Conservation (phyloP, 345 rosid genomes). For the Melaleuca alternifolia region DNA sequence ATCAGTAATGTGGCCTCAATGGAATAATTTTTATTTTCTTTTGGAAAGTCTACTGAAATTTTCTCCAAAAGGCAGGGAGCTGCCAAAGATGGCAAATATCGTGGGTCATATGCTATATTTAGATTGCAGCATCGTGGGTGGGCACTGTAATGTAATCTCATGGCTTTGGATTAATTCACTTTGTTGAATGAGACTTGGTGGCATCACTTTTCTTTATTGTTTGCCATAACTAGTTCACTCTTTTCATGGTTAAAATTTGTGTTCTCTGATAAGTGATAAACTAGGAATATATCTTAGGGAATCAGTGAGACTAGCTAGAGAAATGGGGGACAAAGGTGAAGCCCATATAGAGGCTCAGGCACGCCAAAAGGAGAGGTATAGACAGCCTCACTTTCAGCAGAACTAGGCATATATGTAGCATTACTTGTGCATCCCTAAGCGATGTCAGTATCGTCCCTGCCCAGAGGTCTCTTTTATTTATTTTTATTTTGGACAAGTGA, state of each 20-base stretch:
- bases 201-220: background rate
- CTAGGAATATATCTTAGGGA: background rate
- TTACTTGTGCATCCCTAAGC: background rate
- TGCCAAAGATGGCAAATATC: background rate
- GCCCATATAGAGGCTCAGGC: background rate
- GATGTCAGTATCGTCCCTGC: background rate
- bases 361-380: background rate
- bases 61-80: background rate
- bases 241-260: background rate
- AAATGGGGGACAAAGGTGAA: background rate
- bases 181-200: background rate
- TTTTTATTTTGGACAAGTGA: background rate
- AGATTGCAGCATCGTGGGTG: background rate
- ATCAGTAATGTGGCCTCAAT: background rate
- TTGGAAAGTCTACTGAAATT: background rate
- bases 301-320: background rate
- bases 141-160: background rate
- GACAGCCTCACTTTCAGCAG: background rate
- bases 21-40: background rate
- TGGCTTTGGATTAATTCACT: background rate
- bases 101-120: background rate
- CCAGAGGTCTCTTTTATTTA: background rate
- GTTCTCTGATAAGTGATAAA: background rate
- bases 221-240: background rate
- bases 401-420: background rate